phyloP scores from a whole-genome alignment of 1,284 basidiomycete genomes.

The Golubevia pallescens region DNA sequence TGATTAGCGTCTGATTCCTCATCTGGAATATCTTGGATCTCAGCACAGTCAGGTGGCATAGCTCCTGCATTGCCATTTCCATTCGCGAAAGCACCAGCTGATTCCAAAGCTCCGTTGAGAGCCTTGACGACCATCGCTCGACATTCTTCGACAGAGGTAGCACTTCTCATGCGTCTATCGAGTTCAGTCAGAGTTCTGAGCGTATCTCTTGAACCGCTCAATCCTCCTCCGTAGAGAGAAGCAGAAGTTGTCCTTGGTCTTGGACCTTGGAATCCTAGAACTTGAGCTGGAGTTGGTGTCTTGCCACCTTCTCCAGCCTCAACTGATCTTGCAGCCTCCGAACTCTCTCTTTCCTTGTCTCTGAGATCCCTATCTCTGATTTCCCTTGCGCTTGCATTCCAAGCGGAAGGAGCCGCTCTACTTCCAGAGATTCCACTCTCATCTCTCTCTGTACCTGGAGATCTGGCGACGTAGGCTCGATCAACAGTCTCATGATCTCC shows the following conservation, averaged over 20 bases:
- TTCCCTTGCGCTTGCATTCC: not conserved
- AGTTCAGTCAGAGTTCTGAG: conserved; percentile 24
- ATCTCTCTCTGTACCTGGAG: not conserved
- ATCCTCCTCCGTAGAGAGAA: not conserved
- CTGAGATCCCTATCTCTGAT: not conserved
- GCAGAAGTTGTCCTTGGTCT: conserved; percentile 6
- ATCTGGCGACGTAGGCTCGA: not conserved
- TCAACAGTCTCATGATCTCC: not conserved
- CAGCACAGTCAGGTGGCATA: not conserved
- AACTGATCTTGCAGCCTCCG: not conserved
- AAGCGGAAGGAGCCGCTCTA: not conserved
- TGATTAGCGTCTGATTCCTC: not conserved
- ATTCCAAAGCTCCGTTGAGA: conserved; percentile 9
- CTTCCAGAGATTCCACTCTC: not conserved
- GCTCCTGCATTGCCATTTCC: not conserved
- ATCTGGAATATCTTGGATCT: not conserved
- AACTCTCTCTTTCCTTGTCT: not conserved
- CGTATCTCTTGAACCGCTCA: conserved; percentile 4
- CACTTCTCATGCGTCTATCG: conserved; percentile 35
- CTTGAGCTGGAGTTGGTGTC: conserved; percentile 6
- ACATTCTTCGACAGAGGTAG: conserved; percentile 42
- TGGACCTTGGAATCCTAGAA: conserved; percentile 1
- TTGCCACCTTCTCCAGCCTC: not conserved
- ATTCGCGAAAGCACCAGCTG: not conserved
- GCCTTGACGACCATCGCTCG: conserved; percentile 30